A percentile compares a stretch with the other conserved stretches of the same genome.
phyloP scores from a whole-genome alignment of 1,284 basidiomycete genomes.

The Earliella scabrosa region DNA sequence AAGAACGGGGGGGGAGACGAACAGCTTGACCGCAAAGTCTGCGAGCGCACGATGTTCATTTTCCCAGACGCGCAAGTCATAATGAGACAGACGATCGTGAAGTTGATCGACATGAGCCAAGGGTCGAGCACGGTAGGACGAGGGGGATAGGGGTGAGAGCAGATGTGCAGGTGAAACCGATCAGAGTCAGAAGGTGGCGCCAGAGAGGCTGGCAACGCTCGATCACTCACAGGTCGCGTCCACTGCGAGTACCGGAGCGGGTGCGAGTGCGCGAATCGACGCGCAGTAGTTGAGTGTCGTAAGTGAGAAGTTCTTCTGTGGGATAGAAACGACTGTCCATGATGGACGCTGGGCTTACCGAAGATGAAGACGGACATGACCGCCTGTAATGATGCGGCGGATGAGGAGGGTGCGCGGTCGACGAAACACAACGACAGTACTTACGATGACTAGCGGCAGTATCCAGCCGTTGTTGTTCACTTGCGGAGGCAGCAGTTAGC shows the following conservation, averaged over 20 bases:
- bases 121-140: background rate
- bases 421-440: too few relatives aligned
- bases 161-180: background rate
- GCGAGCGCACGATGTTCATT: background rate
- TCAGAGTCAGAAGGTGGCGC: background rate
- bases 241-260: too few relatives aligned
- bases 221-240: slow-evolving; percentile 23
- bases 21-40: slow-evolving; percentile 28
- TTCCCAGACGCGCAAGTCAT: too few relatives aligned
- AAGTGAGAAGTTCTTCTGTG: too few relatives aligned
- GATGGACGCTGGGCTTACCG: too few relatives aligned
- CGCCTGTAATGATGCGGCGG: too few relatives aligned
- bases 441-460: slow-evolving; percentile 24
- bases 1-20: background rate
- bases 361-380: slow-evolving; percentile 16
- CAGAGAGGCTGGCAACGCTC: background rate
- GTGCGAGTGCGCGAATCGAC: too few relatives aligned
- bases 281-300: too few relatives aligned
- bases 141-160: too few relatives aligned
- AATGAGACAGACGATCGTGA: too few relatives aligned
- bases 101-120: background rate
- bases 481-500: background rate
- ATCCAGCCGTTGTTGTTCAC: slow-evolving; percentile 18
- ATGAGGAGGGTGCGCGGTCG: too few relatives aligned
- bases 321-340: too few relatives aligned